Base-by-base conservation (phyloP, 1,284 basidiomycete species). In the Schizophyllum amplum region DNA sequence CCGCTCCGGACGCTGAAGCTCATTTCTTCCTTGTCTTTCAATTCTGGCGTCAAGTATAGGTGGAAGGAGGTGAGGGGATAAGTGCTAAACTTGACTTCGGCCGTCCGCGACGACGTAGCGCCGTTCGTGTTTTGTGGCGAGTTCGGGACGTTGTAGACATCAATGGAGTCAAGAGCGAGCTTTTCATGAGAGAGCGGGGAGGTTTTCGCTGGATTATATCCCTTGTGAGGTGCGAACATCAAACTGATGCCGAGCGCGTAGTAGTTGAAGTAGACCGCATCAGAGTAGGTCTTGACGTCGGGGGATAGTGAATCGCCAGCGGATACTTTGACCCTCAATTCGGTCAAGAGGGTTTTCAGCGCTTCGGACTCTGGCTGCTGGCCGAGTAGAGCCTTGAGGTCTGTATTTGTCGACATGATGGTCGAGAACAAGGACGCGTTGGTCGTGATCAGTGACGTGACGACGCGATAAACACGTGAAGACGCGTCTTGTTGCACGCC, bases 261-360 rank as follows among this genome's bases (percentile, higher is more conserved):
- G 73, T 92, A 93, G 70, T 92, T 94, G 73, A 89, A 81, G 73
- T 94, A 97, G 59, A 92, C 82, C 4, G 81, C 81, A 69, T 95
- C 92, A 42, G 87, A 69, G 69, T 92, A 95, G 0, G 83, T 72
- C 68, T 91, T 92, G 68, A 90, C 72, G 59, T 89, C 80, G 9
- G 87, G 59, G 1, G 68, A 53, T 59, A 61, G 50, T 52, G 53
- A 62, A 58, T 46, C 57, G 55, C 58, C 63, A 56, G 61, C n/a
- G n/a, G n/a, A n/a, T n/a, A n/a, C 53, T 15, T 63, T 59, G 15
- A 66, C 55, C 4, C 71, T 62, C 4, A 87, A 68, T 2, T 68
- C 63, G 4, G 68, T 56, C 47, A 88, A 70, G 62, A 78, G 81
- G 6, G 68, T 63, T 3, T 67, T 50, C 22, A 89, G 63, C n/a